A percentile compares a stretch with the other conserved stretches of the same genome.
Evolutionary conservation across 192 early-diverging fungal species (phyloP).

Genomic region (Dissophora globulifera): DNA sequence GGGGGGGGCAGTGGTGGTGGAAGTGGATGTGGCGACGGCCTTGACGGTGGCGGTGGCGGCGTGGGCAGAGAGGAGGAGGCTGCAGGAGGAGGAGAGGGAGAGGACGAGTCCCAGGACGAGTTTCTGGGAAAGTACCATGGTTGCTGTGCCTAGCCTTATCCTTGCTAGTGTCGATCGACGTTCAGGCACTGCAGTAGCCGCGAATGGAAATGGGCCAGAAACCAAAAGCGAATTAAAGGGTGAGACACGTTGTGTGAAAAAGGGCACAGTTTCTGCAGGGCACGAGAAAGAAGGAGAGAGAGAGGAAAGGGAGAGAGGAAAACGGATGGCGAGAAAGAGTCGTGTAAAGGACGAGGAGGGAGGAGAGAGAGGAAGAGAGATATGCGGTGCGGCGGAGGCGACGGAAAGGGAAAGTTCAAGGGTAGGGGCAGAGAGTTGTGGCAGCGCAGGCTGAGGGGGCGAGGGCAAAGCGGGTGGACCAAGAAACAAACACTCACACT

Average conservation of each 20-base stretch:
- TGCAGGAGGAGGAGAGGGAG: slow-evolving; percentile 23
- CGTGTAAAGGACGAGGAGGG: background rate
- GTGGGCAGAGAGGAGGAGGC: slow-evolving; percentile 12
- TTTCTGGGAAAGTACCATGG: slow-evolving; percentile 14
- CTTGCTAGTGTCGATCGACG: slow-evolving; percentile 13
- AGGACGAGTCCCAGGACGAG: slow-evolving; percentile 24
- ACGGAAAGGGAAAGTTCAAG: slow-evolving; percentile 1
- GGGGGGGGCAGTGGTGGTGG: too few relatives aligned
- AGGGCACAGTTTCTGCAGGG: too few relatives aligned
- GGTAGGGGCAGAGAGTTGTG: background rate
- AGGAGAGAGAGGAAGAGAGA: background rate
- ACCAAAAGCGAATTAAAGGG: background rate
- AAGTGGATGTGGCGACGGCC: background rate
- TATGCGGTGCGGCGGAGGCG: background rate
- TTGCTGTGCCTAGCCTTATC: slow-evolving; percentile 15
- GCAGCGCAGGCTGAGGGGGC: background rate
- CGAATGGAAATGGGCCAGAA: slow-evolving; percentile 17
- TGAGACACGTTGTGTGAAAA: background rate
- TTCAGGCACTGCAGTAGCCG: slow-evolving; percentile 2
- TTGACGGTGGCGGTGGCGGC: background rate
- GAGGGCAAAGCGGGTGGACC: background rate
- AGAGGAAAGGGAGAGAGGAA: too few relatives aligned
- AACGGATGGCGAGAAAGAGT: too few relatives aligned
- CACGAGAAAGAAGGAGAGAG: too few relatives aligned
- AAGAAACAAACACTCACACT: background rate